Evolutionary conservation across 805 yeast genomes (phyloP).

Genomic region (Pichia membranifaciens): DNA sequence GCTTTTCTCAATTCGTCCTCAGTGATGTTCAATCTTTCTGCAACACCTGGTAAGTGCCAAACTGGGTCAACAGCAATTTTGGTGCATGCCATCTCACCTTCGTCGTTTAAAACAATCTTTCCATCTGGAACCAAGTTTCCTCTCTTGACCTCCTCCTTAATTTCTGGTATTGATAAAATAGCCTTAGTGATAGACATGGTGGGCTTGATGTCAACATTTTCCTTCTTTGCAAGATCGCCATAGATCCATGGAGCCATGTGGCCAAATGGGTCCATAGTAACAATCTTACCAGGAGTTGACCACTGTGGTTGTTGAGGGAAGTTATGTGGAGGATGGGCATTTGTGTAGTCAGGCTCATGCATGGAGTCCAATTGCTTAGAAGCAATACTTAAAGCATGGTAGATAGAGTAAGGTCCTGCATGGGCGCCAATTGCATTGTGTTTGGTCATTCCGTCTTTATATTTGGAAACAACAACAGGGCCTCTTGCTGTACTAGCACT

Average conservation of each 20-base stretch:
- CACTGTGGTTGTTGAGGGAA: constrained; percentile 52
- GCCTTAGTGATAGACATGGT: constrained; percentile 66
- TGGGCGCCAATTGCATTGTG: constrained; percentile 65
- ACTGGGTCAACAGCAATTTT: constrained; percentile 68
- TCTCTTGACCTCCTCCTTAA: constrained; percentile 47
- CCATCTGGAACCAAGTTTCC: constrained; percentile 58
- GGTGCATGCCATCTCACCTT: constrained; percentile 58
- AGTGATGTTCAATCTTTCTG: constrained; percentile 52
- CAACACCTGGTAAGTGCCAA: constrained; percentile 67
- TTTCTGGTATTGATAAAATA: constrained; percentile 52
- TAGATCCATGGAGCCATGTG: constrained; percentile 60
- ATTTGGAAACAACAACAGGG: constrained; percentile 51
- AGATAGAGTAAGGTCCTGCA: constrained; percentile 57
- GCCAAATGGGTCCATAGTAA: constrained; percentile 62
- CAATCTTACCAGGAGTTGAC: constrained; percentile 51
- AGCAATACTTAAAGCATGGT: constrained; percentile 63
- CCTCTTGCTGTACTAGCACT: constrained; percentile 44
- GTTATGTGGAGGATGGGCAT: constrained; percentile 56
- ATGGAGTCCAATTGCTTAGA: constrained; percentile 47
- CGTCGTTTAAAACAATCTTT: constrained; percentile 48
- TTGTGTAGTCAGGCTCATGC: constrained; percentile 55
- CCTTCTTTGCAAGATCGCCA: constrained; percentile 36
- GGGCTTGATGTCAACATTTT: constrained; percentile 54
- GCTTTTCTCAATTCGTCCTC: constrained; percentile 54
- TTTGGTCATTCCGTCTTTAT: constrained; percentile 41